Conservation (phyloP, 2,329 filamentous ascomycete species). For the Blastomyces gilchristii region DNA sequence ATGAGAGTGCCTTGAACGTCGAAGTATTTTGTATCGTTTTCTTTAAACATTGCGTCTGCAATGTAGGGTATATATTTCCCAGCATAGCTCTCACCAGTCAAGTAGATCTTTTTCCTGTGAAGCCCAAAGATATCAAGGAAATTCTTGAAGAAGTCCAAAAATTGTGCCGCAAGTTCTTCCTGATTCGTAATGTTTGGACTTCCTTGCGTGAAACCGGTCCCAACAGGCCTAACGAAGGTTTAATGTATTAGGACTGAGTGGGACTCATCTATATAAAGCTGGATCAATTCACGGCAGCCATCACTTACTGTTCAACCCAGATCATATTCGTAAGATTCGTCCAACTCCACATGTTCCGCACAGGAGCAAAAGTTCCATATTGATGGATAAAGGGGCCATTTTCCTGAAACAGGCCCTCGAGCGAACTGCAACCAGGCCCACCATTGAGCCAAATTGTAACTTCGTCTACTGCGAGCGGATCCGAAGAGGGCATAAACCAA, state of each 20-base stretch:
- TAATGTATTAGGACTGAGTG: neutral
- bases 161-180: constrained; percentile 58
- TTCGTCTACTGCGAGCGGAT: constrained; percentile 36
- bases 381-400: constrained; percentile 64
- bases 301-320: constrained; percentile 57
- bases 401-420: constrained; percentile 62
- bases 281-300: neutral
- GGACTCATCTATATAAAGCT: neutral
- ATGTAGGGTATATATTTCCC: constrained; percentile 63
- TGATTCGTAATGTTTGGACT: constrained; percentile 54
- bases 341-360: constrained; percentile 62
- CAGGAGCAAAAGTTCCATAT: constrained; percentile 53
- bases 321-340: constrained; percentile 65
- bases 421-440: constrained; percentile 46
- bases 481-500: constrained; percentile 41
- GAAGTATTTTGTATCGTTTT: constrained; percentile 56
- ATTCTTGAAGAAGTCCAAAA: constrained; percentile 69
- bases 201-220: constrained; percentile 60
- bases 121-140: constrained; percentile 62
- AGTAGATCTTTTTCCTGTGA: constrained; percentile 58
- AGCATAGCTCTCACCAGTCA: constrained; percentile 63
- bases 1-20: constrained; percentile 60
- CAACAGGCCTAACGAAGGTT: constrained; percentile 35
- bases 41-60: constrained; percentile 59
- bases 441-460: constrained; percentile 43